phyloP scores from a whole-genome alignment of 495 filamentous ascomycete genomes.

The Baudoinia panamericana region DNA sequence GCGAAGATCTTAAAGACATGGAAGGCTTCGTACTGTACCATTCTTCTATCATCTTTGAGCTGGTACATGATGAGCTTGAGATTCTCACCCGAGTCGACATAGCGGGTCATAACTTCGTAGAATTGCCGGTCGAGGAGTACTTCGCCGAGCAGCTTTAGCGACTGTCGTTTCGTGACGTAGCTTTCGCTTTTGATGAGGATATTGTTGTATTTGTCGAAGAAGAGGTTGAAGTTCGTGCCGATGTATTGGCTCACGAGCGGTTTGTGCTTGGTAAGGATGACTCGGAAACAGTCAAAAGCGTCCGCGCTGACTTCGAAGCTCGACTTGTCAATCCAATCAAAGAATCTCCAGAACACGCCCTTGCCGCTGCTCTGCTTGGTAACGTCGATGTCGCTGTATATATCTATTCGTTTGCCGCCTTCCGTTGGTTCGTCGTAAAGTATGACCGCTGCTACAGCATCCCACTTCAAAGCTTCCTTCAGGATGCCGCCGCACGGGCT shows the following conservation, averaged over 20 bases:
- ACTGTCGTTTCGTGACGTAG: conserved; percentile 97
- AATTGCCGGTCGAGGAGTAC: conserved; percentile 88
- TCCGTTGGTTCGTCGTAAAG: conserved; percentile 75
- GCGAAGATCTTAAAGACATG: conserved; percentile 99
- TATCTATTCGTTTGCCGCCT: conserved; percentile 37
- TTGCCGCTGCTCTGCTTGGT: conserved; percentile 53
- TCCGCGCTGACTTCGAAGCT: conserved; percentile 95
- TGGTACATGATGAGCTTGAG: conserved; percentile 98
- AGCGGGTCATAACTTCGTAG: conserved; percentile 94
- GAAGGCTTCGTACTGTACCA: conserved; percentile 98
- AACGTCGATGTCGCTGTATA: conserved; percentile 50
- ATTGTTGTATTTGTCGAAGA: conserved; percentile 81
- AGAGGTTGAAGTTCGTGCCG: conserved; percentile 71
- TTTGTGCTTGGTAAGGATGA: conserved; percentile 90
- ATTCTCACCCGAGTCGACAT: conserved; percentile 89
- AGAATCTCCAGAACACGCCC: conserved; percentile 95
- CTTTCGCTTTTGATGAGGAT: conserved; percentile 81
- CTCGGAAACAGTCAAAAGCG: conserved; percentile 92
- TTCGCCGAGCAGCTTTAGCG: conserved; percentile 92
- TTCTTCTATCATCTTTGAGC: conserved; percentile 83
- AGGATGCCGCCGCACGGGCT: conserved; percentile 85
- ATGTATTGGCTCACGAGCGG: conserved; percentile 75
- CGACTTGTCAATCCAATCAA: conserved; percentile 88
- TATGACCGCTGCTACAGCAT: conserved; percentile 75
- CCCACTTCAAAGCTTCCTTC: conserved; percentile 82